Base-by-base conservation (phyloP, 1,284 basidiomycete species). In the Irpex rosettiformis region DNA sequence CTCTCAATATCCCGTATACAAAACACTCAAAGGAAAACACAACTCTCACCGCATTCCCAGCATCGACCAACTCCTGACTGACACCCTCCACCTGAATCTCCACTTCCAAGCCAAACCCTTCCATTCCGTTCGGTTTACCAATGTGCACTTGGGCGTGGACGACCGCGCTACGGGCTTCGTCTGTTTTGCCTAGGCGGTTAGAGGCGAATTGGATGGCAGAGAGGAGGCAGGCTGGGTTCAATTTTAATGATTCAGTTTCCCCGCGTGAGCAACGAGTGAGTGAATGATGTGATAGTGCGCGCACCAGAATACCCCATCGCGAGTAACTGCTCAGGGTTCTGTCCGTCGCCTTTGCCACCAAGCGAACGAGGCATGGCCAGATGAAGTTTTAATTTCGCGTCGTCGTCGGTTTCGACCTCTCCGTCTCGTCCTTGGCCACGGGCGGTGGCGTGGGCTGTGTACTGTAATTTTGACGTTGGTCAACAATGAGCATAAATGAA, bases 71-170 rank as follows among this genome's bases (percentile, higher is more conserved):
- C 37, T 74, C 75, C 42, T 86, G 81, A 57, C 89, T 85, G 42
- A 85, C 80, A n/a, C 85, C 86, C 62, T 85, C 81, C 0, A 88
- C 85, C 60, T 81, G 80, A 65, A 91, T 80, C 62, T 88, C 83
- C 13, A 89, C 87, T 16, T 79, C 79, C 30, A 91, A 70, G 7
- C 82, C 89, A 59, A 86, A 86, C 0, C 88, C 87, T 13, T 75
- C 75, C 56, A 78, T 69, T 13, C 77, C 79, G 37, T 78, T 75
- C 3, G 85, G 78, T 61, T 79, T 75, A 8, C 88, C 88, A 42
- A 90, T 74, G 57, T 80, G 77, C 21, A 90, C 88, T 45, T 72
- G 76, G 1, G 83, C 76, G 59, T 83, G 80, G 47, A 90, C 81
- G 24, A 80, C 77, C 3, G 86, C 88, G 22, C 83, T 76, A 52